Evolutionary conservation across 345 rosid species (phyloP).

Genomic region (Noccaea caerulescens): DNA sequence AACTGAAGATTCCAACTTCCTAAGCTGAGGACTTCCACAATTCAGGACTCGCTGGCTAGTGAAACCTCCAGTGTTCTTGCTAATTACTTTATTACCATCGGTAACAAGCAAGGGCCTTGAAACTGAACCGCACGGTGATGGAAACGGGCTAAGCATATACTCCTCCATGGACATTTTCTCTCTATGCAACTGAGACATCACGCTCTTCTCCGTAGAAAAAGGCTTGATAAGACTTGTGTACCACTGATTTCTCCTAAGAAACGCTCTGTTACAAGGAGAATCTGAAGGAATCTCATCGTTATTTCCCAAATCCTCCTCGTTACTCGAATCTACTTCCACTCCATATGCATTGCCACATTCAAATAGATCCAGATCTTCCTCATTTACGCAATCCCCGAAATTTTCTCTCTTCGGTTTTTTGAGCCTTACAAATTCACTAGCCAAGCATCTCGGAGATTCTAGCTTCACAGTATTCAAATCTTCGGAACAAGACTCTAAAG

Average conservation of each 20-base stretch:
- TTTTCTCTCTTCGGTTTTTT: conserved; percentile 47
- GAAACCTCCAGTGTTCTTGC: conserved; percentile 48
- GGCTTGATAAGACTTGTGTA: conserved; percentile 49
- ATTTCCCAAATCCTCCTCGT: conserved; percentile 11
- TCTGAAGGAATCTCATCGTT: conserved; percentile 36
- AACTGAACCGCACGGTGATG: conserved; percentile 50
- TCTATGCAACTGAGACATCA: conserved; percentile 65
- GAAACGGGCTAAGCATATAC: conserved; percentile 48
- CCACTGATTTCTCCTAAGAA: conserved; percentile 50
- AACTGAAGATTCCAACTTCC: conserved; percentile 46
- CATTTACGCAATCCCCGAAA: conserved; percentile 37
- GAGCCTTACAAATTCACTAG: conserved; percentile 32
- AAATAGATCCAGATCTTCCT: conserved; percentile 32
- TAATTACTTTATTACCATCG: conserved; percentile 58
- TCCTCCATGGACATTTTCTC: conserved; percentile 56
- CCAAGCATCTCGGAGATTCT: conserved; percentile 39
- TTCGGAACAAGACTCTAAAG: conserved; percentile 37
- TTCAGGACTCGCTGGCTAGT: conserved; percentile 5
- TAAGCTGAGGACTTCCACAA: conserved; percentile 56
- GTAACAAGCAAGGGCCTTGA: conserved; percentile 65
- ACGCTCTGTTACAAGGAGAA: conserved; percentile 48
- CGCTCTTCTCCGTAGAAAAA: conserved; percentile 62
- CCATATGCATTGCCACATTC: conserved; percentile 41
- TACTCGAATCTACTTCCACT: conserved; percentile 45
- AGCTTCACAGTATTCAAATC: conserved; percentile 43